Conservation (phyloP, 495 filamentous ascomycete genomes). For the Pseudoneurospora amorphoporcata region DNA sequence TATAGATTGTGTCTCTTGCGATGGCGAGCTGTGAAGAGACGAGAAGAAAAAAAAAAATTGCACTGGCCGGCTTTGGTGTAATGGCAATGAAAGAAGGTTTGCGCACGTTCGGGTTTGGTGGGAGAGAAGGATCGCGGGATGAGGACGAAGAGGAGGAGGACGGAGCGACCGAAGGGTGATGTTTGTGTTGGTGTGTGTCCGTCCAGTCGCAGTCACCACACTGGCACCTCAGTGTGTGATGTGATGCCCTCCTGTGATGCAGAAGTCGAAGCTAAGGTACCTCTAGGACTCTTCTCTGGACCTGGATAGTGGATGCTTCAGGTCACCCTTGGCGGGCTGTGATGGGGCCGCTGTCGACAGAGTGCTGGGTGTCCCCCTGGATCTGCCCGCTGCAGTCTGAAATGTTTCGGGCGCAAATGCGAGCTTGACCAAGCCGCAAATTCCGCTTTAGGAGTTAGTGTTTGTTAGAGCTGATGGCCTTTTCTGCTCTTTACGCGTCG, state of each 20-base stretch:
- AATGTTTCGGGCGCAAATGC: neutral
- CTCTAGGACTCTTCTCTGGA: neutral
- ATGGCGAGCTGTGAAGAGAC: neutral
- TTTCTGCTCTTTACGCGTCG: neutral
- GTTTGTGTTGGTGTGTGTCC: neutral
- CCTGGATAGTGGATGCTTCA: neutral
- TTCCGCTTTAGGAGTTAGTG: neutral
- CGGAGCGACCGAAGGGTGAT: neutral
- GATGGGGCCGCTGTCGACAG: neutral
- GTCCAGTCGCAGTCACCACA: neutral
- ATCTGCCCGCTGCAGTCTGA: neutral
- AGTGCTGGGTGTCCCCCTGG: neutral
- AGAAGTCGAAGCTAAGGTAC: neutral
- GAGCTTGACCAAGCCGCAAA: neutral
- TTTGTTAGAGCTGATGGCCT: neutral
- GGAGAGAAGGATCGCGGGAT: neutral
- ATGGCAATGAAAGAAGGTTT: neutral
- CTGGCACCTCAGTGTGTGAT: neutral
- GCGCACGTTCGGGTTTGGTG: neutral
- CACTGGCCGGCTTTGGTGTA: neutral
- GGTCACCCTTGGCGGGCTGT: neutral
- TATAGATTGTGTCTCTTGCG: neutral
- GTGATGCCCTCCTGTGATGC: neutral
- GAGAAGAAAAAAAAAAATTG: neutral
- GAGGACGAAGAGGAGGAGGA: neutral